Percentiles rank a stretch among this genome's conserved stretches.
Evolutionary conservation across 495 filamentous ascomycete species (phyloP).

Genomic region (Hyaloscypha variabilis): DNA sequence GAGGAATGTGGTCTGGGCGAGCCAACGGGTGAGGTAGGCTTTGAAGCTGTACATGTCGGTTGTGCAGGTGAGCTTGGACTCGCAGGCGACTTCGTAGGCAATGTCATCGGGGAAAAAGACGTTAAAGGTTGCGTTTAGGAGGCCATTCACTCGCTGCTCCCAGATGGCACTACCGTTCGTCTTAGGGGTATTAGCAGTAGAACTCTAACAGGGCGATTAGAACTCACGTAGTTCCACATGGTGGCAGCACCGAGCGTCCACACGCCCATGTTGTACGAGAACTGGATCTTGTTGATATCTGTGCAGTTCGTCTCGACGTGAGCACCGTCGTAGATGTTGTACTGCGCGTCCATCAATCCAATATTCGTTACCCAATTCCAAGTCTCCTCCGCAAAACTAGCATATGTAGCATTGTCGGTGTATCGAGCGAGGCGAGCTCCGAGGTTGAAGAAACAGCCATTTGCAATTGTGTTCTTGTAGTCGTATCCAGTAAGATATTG

Average conservation of each 20-base stretch:
- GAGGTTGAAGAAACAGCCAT: slow-evolving; percentile 85
- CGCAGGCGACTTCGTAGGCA: slow-evolving; percentile 77
- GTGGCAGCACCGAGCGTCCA: slow-evolving; percentile 72
- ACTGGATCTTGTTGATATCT: slow-evolving; percentile 64
- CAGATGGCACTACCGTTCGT: slow-evolving; percentile 39
- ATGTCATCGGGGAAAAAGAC: slow-evolving; percentile 58
- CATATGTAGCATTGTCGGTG: slow-evolving; percentile 77
- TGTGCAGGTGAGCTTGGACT: slow-evolving; percentile 63
- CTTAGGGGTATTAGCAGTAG: slow-evolving; percentile 9
- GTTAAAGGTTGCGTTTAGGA: slow-evolving; percentile 34
- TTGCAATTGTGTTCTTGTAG: slow-evolving; percentile 91
- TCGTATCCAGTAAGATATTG: slow-evolving; percentile 76
- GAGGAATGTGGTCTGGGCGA: slow-evolving; percentile 69
- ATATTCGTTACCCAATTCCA: slow-evolving; percentile 72
- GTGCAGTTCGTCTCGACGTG: slow-evolving; percentile 66
- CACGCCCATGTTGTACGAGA: slow-evolving; percentile 78
- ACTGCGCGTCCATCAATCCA: slow-evolving; percentile 65
- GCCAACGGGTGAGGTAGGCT: slow-evolving; percentile 82
- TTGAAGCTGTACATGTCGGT: slow-evolving; percentile 85
- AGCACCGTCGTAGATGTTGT: slow-evolving; percentile 75
- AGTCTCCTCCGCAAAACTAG: slow-evolving; percentile 69
- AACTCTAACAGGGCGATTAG: background rate
- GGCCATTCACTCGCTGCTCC: slow-evolving; percentile 21
- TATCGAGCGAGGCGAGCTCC: slow-evolving; percentile 78
- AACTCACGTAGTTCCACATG: slow-evolving; percentile 73